Evolutionary conservation across 148 eudicot genomes (phyloP).

Genomic region (Dysphania ambrosioides): DNA sequence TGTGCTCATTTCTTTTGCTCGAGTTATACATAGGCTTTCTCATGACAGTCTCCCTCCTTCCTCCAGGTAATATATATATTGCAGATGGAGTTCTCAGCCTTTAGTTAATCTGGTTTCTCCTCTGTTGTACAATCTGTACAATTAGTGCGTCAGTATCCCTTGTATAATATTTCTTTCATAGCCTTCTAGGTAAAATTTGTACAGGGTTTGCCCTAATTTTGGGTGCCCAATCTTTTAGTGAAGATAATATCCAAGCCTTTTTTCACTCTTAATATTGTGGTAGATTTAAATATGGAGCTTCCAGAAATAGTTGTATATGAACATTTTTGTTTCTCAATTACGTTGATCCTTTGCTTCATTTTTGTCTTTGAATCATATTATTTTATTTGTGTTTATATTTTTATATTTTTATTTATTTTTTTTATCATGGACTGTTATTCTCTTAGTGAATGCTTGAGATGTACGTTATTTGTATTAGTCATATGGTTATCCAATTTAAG

Average conservation of each 20-base stretch:
- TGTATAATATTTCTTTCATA: constrained; percentile 15
- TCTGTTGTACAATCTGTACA: constrained; percentile 25
- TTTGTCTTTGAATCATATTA: too few relatives aligned
- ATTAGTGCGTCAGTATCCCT: background rate
- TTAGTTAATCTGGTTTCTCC: constrained; percentile 8
- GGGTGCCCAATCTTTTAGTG: constrained; percentile 23
- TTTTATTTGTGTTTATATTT: too few relatives aligned
- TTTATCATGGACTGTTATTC: too few relatives aligned
- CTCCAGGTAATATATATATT: constrained; percentile 12
- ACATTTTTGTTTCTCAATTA: too few relatives aligned
- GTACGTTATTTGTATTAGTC: background rate
- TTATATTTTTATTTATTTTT: background rate
- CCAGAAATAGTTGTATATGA: constrained; percentile 9
- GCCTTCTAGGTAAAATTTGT: constrained; percentile 16
- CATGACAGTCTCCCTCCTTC: background rate
- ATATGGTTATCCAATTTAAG: background rate
- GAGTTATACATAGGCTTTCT: background rate
- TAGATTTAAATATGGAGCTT: background rate
- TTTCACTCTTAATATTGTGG: background rate
- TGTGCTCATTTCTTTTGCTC: too few relatives aligned
- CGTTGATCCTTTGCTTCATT: too few relatives aligned
- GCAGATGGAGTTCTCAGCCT: constrained; percentile 3
- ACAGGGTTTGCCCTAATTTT: constrained; percentile 19
- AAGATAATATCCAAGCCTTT: constrained; percentile 3
- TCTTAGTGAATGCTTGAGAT: background rate